Evolutionary conservation across 2,329 filamentous ascomycete genomes (phyloP), one percentile per base, ranked within the genome.

Genomic region (Exophiala sp.): DNA sequence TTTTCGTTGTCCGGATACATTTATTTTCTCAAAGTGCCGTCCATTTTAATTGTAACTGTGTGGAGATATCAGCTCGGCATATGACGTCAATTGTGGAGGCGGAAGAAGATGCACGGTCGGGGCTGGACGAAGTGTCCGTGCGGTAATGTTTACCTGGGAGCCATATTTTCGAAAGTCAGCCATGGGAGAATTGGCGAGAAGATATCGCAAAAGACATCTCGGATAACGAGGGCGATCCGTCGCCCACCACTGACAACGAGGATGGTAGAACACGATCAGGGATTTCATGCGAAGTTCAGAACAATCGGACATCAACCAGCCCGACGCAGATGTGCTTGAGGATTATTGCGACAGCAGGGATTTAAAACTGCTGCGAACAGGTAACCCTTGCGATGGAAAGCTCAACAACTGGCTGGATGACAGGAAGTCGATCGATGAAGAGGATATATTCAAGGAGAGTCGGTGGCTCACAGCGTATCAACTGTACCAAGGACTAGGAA

Each of bases 221-320:
- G 36, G 38, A 12, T 10, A 18, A 24, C 3, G 47, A 40, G 16
- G 36, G 14, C 14, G 21, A 24, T 24, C 3, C 3, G 21, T 24
- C 6, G 3, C 6, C 21, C 6, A 24, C 21, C 21, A 24, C 3
- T 24, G 21, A 24, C 3, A 6, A 3, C 6, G 21, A 24, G 6
- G 47, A 49, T 1, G 39, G 18, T 10, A n/a, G 34, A 8, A 36
- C 8, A 9, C 32, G 20, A 10, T 49, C 36, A 35, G 18, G 11
- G 32, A 32, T 5, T 49, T 49, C 21, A 49, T 49, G 47, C 35
- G 24, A 7, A 36, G 40, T 20, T n/a, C 21, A 12, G 35, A 49
- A 3, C 14, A 18, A 12, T 41, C 47, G 11, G 10, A 10, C 11
- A 16, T 39, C 20, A 40, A 10, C 20, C 35, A 29, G 9, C 47